Evolutionary conservation across 176 grass and related monocot genomes (phyloP), one percentile per base, ranked within the genome.

Genomic region (Oryza australiensis): DNA sequence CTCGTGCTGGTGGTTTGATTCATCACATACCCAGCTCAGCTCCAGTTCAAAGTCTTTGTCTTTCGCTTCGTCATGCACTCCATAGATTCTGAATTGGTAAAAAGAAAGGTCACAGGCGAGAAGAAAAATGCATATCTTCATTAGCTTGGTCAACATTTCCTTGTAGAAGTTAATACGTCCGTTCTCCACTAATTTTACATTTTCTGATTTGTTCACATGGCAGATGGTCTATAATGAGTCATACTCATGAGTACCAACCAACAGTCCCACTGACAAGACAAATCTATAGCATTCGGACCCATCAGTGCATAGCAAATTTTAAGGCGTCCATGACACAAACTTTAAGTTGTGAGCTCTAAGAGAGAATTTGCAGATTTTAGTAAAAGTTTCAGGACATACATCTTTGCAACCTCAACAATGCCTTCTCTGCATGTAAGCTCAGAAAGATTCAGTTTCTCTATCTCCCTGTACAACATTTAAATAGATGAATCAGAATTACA

Each of bases 371-470:
- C 30, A 60, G 49, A 12, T 15, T 59, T 57, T 41, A 15, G 60
- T 15, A 73, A 74, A 81, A 45, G 38, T 41, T 27, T 72, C 26
- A 40, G 28, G 59, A 81, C 86, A 75, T 94, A 94, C 89, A 90
- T 92, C 40, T 88, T 90, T 46, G 93, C 93, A 77, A 94, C 93
- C 87, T 94, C 93, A 84, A 92, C 82, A 34, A 94, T 86, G 65
- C 93, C 93, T 80, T 92, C 87, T 68, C 89, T 92, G 84, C 93
- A 94, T 13, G 89, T 88, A 69, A 94, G 77, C 80, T 94, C 93
- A 81, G 84, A 90, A 46, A 94, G 90, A 79, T 94, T 94, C 89
- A 94, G 65, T 70, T 94, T 94, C 85, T 94, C 93, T 77, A 94
- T 94, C 75, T 94, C 93, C 78, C 93, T 94, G 84, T 41, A 83